These are phyloP conservation scores for Cyclostephanos tholiformis DNA, from an alignment of 108 stramenopile genomes.

Conservation along the genomic window DNA sequence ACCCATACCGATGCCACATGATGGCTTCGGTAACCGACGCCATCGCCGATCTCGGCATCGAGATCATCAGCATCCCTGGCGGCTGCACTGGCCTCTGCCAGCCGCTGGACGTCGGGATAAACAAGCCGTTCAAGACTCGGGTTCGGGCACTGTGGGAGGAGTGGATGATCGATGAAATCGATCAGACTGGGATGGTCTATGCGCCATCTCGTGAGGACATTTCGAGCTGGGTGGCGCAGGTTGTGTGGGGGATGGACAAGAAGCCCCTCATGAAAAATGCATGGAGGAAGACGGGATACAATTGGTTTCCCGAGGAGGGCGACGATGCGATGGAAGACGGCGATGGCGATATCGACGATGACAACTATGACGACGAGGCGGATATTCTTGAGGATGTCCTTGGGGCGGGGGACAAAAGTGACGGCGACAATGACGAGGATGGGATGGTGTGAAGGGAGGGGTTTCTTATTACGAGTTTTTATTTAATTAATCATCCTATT, in stretches of 20 bases:
- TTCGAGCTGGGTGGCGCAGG: no score
- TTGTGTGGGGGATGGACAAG: constrained; percentile 32
- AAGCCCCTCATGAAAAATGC: not conserved
- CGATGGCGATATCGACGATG: not conserved
- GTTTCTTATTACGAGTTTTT: no score
- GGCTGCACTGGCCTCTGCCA: no score
- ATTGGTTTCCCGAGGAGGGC: not conserved
- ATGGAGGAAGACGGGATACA: not conserved
- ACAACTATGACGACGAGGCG: not conserved
- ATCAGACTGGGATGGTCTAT: no score
- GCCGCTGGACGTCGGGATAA: no score
- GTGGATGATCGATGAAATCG: no score
- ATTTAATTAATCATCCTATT: no score
- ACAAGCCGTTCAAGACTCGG: no score
- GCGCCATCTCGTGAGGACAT: no score
- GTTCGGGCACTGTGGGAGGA: no score
- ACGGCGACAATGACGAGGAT: not conserved
- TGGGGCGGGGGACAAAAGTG: not conserved
- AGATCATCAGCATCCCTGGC: not conserved
- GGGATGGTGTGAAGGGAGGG: not conserved
- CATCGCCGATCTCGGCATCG: not conserved
- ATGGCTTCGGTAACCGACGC: not conserved
- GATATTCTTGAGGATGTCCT: not conserved
- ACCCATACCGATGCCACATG: no score
- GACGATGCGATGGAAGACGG: not conserved